These are phyloP conservation scores for Aphanomyces euteiches DNA, from an alignment of 352 stramenopile species.

Conservation along the genomic window DNA sequence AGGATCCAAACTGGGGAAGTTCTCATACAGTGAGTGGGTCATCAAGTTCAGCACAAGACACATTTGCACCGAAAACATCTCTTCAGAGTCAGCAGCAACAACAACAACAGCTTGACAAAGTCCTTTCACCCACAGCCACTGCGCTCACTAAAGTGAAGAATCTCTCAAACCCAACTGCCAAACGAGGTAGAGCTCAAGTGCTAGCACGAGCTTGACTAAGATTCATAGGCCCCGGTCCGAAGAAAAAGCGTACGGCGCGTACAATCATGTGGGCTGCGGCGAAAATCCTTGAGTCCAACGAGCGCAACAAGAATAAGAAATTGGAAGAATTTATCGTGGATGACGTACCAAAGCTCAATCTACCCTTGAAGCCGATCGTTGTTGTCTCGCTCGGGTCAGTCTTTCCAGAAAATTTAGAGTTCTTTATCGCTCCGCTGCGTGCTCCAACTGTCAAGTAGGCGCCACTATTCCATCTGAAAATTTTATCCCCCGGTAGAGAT, in stretches of 20 bases:
- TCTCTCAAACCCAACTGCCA: slow-evolving; percentile 9
- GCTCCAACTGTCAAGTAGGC: slow-evolving; percentile 30
- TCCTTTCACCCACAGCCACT: slow-evolving; percentile 3
- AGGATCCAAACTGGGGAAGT: slow-evolving; percentile 12
- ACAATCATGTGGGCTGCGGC: slow-evolving; percentile 26
- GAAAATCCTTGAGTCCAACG: slow-evolving; percentile 12
- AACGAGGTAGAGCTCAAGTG: slow-evolving; percentile 1
- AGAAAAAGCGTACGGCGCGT: slow-evolving; percentile 23
- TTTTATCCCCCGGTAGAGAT: slow-evolving; percentile 41
- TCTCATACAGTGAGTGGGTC: neutral
- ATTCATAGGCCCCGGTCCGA: slow-evolving; percentile 1
- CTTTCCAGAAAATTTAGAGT: slow-evolving; percentile 73
- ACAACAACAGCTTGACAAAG: neutral
- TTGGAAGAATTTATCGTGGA: slow-evolving; percentile 49
- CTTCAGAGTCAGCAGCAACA: slow-evolving; percentile 1
- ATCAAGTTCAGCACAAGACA: neutral
- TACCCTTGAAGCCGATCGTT: slow-evolving; percentile 59
- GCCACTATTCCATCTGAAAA: neutral
- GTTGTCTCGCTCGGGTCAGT: slow-evolving; percentile 43
- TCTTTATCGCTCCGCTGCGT: slow-evolving; percentile 67
- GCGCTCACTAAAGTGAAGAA: slow-evolving; percentile 6
- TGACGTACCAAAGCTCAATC: slow-evolving; percentile 47
- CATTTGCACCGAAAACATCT: neutral
- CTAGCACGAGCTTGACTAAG: neutral
- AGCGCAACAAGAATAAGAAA: slow-evolving; percentile 18